Evolutionary conservation across 768 basidiomycete species (phyloP).

Genomic region (Termitomyces sp.): DNA sequence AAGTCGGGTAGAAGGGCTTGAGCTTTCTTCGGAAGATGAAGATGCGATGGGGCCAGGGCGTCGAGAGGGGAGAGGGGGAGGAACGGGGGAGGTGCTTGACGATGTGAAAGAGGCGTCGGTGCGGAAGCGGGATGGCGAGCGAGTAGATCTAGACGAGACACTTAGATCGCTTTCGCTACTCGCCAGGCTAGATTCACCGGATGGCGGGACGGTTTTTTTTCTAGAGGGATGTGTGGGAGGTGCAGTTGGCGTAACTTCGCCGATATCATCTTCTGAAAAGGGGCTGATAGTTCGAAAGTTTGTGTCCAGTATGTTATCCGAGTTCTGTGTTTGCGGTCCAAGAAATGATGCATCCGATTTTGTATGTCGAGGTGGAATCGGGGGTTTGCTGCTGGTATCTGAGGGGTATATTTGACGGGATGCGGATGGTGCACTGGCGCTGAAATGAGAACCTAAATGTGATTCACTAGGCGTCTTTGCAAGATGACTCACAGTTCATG

Average conservation of each 20-base stretch:
- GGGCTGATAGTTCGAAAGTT: constrained; percentile 16
- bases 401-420: constrained; percentile 11
- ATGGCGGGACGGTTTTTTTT: constrained; percentile 14
- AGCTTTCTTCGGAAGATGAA: constrained; percentile 12
- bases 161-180: constrained; percentile 32
- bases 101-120: constrained; percentile 13
- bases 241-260: constrained; percentile 9
- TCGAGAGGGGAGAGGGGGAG: constrained; percentile 44
- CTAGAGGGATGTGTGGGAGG: constrained; percentile 14
- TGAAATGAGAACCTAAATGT: background rate
- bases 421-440: constrained; percentile 9
- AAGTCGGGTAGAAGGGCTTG: constrained; percentile 20
- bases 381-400: constrained; percentile 17
- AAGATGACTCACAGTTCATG: constrained; percentile 41
- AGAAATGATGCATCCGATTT: constrained; percentile 12
- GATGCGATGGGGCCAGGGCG: constrained; percentile 20
- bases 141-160: constrained; percentile 14
- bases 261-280: constrained; percentile 17
- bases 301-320: constrained; percentile 11
- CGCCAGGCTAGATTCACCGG: constrained; percentile 30
- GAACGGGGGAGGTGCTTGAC: constrained; percentile 18
- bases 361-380: constrained; percentile 20
- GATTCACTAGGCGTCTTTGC: background rate
- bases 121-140: constrained; percentile 31
- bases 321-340: constrained; percentile 12